Evolutionary conservation across 768 basidiomycete species (phyloP).

Genomic region (Polyporus arcularius): DNA sequence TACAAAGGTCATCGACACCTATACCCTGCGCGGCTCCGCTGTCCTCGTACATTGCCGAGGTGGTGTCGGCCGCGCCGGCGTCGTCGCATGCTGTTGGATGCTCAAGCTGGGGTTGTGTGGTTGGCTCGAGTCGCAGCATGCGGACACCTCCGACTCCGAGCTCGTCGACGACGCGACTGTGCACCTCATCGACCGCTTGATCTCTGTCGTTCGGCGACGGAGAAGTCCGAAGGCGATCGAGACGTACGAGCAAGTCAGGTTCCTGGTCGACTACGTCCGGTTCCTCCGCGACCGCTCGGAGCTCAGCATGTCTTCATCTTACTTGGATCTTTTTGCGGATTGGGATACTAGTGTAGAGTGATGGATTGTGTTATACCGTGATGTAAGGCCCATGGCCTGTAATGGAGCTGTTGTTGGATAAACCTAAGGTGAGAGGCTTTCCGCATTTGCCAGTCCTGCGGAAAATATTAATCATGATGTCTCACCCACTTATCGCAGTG

Average conservation of each 20-base stretch:
- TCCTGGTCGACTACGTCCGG: constrained; percentile 76
- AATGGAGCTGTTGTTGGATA: background rate
- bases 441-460: too few species aligned
- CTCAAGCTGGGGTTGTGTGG: constrained; percentile 89
- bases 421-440: too few species aligned
- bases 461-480: too few species aligned
- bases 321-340: constrained; percentile 14
- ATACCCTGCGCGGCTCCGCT: constrained; percentile 70
- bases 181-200: constrained; percentile 69
- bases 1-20: constrained; percentile 60
- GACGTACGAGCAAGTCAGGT: constrained; percentile 89
- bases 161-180: constrained; percentile 46
- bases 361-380: background rate
- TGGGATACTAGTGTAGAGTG: constrained; percentile 13
- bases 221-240: constrained; percentile 91
- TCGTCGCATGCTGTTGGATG: constrained; percentile 92
- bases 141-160: background rate
- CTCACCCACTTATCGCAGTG: too few species aligned
- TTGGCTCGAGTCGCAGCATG: constrained; percentile 44
- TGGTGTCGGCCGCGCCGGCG: constrained; percentile 90
- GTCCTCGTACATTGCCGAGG: constrained; percentile 91
- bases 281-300: constrained; percentile 39
- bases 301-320: background rate
- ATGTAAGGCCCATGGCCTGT: background rate
- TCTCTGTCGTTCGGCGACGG: constrained; percentile 70